Percentiles rank a stretch among this genome's conserved stretches.
These are phyloP conservation scores for Thielaviopsis ethacetica DNA, from an alignment of 2,329 filamentous ascomycete species.

Conservation along the genomic window DNA sequence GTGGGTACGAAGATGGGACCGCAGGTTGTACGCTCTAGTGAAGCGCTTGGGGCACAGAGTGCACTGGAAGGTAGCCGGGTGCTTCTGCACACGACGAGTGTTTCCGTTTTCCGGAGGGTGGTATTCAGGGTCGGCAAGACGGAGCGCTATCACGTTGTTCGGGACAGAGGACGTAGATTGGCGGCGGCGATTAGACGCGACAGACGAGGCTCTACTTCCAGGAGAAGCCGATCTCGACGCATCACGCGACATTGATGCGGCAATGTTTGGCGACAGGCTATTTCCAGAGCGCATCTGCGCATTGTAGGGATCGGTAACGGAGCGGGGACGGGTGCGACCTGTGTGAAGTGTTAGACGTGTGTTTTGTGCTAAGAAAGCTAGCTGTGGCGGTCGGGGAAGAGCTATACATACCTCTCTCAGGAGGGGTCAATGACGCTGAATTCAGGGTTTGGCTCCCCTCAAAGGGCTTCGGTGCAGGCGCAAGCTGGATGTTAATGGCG, in stretches of 20 bases:
- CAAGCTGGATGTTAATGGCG: conserved; percentile 86
- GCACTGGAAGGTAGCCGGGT: conserved; percentile 94
- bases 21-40: conserved; percentile 88
- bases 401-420: conserved; percentile 42
- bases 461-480: conserved; percentile 39
- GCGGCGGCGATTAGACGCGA: conserved; percentile 26
- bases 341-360: conserved; percentile 3
- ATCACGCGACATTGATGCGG: conserved; percentile 29
- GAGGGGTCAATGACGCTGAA: conserved; percentile 63
- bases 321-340: conserved; percentile 36
- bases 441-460: conserved; percentile 40
- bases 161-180: conserved; percentile 48
- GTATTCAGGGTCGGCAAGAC: conserved; percentile 75
- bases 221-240: conserved; percentile 42
- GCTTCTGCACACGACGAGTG: conserved; percentile 82
- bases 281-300: conserved; percentile 18
- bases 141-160: conserved; percentile 61
- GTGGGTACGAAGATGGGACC: conserved; percentile 87
- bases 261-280: conserved; percentile 32
- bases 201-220: conserved; percentile 31
- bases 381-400: not conserved
- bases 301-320: conserved; percentile 45
- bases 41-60: conserved; percentile 87
- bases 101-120: conserved; percentile 46
- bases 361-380: not conserved